Percentiles rank a stretch among this genome's conserved stretches.
Conservation (phyloP, 331 rosid species). For the Cydonia oblonga region DNA sequence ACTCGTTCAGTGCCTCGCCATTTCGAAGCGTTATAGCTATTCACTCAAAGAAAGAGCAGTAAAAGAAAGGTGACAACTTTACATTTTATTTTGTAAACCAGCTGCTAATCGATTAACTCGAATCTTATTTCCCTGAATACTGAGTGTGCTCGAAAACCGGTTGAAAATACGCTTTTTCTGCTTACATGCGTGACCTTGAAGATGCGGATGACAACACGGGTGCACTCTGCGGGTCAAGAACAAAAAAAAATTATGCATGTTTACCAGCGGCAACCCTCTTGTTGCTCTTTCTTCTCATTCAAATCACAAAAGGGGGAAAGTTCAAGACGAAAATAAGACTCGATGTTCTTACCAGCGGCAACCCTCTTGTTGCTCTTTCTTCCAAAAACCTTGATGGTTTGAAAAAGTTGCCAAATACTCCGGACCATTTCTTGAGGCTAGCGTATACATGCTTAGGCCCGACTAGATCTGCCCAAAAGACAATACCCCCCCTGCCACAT, state of each 20-base stretch:
- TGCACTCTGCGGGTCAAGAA: slow-evolving; percentile 48
- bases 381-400: slow-evolving; percentile 83
- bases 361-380: slow-evolving; percentile 72
- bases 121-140: slow-evolving; percentile 2
- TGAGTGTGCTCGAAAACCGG: background rate
- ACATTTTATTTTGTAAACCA: background rate
- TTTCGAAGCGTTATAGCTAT: background rate
- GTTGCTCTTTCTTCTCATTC: no score
- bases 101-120: no score
- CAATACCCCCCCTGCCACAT: slow-evolving; percentile 78
- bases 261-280: no score
- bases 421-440: slow-evolving; percentile 75
- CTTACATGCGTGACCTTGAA: slow-evolving; percentile 49
- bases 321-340: background rate
- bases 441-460: slow-evolving; percentile 66
- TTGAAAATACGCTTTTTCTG: background rate
- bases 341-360: slow-evolving; percentile 58
- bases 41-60: background rate
- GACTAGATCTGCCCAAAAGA: slow-evolving; percentile 81
- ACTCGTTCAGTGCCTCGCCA: background rate
- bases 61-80: background rate
- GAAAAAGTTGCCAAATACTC: slow-evolving; percentile 60
- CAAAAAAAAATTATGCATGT: no score
- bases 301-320: background rate
- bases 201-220: slow-evolving; percentile 34